These are phyloP conservation scores for Davidsoniella australis DNA, from an alignment of 2,329 filamentous ascomycete species.

Conservation along the genomic window DNA sequence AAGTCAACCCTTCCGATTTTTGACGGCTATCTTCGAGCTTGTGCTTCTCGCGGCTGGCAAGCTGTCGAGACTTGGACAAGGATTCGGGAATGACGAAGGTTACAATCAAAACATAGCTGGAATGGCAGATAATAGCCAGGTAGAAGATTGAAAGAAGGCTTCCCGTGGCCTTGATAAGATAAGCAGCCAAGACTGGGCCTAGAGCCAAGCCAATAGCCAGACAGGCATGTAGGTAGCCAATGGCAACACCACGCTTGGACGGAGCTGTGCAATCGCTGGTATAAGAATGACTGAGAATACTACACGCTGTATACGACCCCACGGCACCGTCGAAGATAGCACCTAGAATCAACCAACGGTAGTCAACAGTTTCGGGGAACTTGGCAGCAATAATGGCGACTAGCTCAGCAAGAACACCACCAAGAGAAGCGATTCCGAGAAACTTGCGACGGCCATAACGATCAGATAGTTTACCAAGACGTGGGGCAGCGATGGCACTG, in stretches of 20 bases:
- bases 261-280: slow-evolving; percentile 76
- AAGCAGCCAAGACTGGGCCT: slow-evolving; percentile 67
- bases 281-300: slow-evolving; percentile 66
- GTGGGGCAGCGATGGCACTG: slow-evolving; percentile 67
- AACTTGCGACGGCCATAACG: slow-evolving; percentile 64
- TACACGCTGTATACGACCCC: slow-evolving; percentile 75
- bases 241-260: slow-evolving; percentile 60
- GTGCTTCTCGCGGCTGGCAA: slow-evolving; percentile 52
- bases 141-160: slow-evolving; percentile 73
- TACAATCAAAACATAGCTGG: slow-evolving; percentile 56
- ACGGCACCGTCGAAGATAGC: slow-evolving; percentile 65
- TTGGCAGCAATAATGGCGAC: slow-evolving; percentile 64
- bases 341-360: slow-evolving; percentile 65
- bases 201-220: slow-evolving; percentile 79
- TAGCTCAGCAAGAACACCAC: slow-evolving; percentile 57
- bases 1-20: slow-evolving; percentile 14
- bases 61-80: slow-evolving; percentile 54
- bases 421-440: slow-evolving; percentile 54
- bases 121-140: slow-evolving; percentile 54
- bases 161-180: slow-evolving; percentile 60
- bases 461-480: slow-evolving; percentile 72
- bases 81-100: slow-evolving; percentile 68
- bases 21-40: slow-evolving; percentile 22
- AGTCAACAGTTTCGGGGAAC: slow-evolving; percentile 54
- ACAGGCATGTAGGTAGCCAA: slow-evolving; percentile 80